Conservation (phyloP, 306 rosid species). For the Sophora flavescens region DNA sequence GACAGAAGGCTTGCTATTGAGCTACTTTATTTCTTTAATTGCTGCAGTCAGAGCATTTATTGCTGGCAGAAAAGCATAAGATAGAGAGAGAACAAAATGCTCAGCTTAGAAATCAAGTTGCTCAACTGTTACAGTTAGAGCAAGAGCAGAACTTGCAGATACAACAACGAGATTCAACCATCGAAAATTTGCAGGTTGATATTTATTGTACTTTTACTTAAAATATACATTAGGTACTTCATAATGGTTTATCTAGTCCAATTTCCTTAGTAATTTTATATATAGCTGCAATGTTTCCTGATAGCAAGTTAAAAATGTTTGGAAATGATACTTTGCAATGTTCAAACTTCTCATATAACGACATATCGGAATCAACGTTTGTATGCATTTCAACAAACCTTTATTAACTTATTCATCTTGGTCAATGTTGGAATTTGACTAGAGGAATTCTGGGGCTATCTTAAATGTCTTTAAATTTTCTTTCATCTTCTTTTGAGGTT, state of each 20-base stretch:
- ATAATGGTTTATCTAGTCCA: slow-evolving; percentile 11
- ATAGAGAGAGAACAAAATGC: slow-evolving; percentile 80
- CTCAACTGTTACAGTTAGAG: slow-evolving; percentile 74
- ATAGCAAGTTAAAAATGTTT: neutral
- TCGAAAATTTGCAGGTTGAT: slow-evolving; percentile 78
- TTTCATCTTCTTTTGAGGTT: neutral
- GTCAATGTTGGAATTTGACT: slow-evolving; percentile 11
- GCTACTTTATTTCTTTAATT: slow-evolving; percentile 40
- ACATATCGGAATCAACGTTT: slow-evolving; percentile 17
- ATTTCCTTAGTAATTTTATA: neutral
- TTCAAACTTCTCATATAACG: neutral
- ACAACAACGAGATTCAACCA: slow-evolving; percentile 70
- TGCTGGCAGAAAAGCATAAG: slow-evolving; percentile 69
- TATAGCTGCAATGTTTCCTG: neutral
- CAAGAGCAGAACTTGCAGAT: slow-evolving; percentile 74
- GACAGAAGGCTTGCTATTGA: slow-evolving; percentile 38
- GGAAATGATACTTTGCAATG: neutral
- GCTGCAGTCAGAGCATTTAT: slow-evolving; percentile 71
- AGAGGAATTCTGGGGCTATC: neutral
- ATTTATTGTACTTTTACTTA: neutral
- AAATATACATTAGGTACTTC: neutral
- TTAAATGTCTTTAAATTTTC: neutral
- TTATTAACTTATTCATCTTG: neutral
- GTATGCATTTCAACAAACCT: neutral
- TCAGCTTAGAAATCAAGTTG: slow-evolving; percentile 82